Percentiles rank a stretch among this genome's conserved stretches.
These are phyloP conservation scores for Sphaerulina musiva DNA, from an alignment of 2,329 filamentous ascomycete genomes.

Conservation along the genomic window DNA sequence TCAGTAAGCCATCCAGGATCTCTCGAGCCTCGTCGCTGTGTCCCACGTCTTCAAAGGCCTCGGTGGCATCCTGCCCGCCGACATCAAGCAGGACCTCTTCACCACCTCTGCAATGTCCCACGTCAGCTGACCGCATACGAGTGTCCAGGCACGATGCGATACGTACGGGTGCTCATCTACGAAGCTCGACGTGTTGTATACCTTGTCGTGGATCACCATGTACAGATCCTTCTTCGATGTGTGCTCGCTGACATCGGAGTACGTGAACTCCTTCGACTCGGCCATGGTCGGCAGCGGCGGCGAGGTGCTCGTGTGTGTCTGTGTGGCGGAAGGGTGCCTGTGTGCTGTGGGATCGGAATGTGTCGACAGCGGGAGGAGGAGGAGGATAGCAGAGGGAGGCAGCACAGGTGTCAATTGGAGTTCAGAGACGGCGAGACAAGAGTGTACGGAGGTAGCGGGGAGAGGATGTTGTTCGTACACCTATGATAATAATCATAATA, in stretches of 20 bases:
- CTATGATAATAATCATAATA: too few relatives aligned
- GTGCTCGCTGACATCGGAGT: constrained; percentile 75
- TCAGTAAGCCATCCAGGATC: constrained; percentile 70
- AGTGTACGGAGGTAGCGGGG: background rate
- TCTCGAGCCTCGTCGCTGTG: constrained; percentile 98
- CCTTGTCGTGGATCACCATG: constrained; percentile 89
- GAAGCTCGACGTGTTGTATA: constrained; percentile 86
- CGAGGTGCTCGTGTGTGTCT: background rate
- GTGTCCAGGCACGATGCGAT: background rate
- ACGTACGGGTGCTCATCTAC: constrained; percentile 92
- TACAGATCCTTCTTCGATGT: constrained; percentile 91
- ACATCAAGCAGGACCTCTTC: constrained; percentile 97
- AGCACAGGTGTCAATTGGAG: background rate
- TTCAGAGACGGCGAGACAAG: background rate
- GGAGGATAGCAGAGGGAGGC: background rate
- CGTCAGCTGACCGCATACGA: constrained; percentile 7
- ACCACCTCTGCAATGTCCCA: constrained; percentile 62
- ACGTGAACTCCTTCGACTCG: constrained; percentile 60
- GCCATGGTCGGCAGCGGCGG: constrained; percentile 38
- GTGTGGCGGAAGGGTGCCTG: background rate
- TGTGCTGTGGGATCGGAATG: background rate
- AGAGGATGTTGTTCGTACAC: too few relatives aligned
- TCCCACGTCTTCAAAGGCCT: constrained; percentile 98
- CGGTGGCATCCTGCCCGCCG: constrained; percentile 88
- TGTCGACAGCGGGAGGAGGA: background rate